phyloP scores from a whole-genome alignment of 2,329 filamentous ascomycete genomes.

The Ceratocystis cubensis region DNA sequence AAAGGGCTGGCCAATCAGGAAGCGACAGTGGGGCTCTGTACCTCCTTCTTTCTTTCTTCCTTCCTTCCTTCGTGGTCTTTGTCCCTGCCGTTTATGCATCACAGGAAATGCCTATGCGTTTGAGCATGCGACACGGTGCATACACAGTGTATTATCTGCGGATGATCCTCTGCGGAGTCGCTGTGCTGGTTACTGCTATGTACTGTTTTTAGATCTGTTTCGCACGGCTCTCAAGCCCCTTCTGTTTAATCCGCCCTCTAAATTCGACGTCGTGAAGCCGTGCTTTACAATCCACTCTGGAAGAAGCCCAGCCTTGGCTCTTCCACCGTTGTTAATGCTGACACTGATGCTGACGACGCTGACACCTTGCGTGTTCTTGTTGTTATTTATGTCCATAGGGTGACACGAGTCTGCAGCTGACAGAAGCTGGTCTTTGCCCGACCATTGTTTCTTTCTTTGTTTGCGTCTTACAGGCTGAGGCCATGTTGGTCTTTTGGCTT shows the following conservation, averaged over 20 bases:
- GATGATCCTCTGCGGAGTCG: too few species aligned
- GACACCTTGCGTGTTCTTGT: neutral
- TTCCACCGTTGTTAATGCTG: neutral
- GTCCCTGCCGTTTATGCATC: constrained; percentile 1
- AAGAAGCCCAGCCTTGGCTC: neutral
- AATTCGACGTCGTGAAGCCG: constrained; percentile 8
- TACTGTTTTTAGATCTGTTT: neutral
- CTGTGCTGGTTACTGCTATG: neutral
- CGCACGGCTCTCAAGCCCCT: neutral
- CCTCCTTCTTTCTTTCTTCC: constrained; percentile 3
- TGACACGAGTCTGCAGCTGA: neutral
- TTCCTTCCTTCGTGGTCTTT: constrained; percentile 12
- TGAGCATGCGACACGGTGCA: neutral
- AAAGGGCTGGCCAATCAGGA: neutral
- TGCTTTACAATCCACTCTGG: neutral
- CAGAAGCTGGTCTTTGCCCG: neutral
- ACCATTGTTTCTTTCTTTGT: constrained; percentile 1
- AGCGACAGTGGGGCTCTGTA: neutral
- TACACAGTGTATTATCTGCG: too few species aligned
- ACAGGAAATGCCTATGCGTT: neutral
- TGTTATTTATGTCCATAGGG: neutral
- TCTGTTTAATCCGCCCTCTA: neutral
- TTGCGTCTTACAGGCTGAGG: constrained; percentile 3
- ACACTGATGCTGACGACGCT: neutral
- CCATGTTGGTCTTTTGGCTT: neutral